Evolutionary conservation across 2,329 filamentous ascomycete genomes (phyloP), one percentile per base, ranked within the genome.

Genomic region (Myriosclerotinia curreyana): DNA sequence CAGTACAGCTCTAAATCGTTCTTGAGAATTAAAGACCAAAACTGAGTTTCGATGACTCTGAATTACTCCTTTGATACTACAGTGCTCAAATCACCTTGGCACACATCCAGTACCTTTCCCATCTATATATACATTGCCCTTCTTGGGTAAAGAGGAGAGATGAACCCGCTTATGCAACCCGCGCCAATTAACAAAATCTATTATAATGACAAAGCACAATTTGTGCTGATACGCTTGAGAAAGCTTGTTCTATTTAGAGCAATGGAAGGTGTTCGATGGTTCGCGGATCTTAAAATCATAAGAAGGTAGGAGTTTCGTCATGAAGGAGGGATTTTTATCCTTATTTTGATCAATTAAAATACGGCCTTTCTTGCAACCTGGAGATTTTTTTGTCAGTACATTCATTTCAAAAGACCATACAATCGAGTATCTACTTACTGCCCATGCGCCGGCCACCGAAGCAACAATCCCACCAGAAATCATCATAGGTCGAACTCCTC

Each of bases 381-480:
- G 49, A 46, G 17, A 42, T 42, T 22, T 65, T 22, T 65, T 74
- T 65, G 68, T 69, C 63, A 69, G 65, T 63, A 59, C 12, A 20
- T 7, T 50, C n/a, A 17, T 2, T 20, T 38, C 1, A 3, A 42
- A 17, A 25, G 15, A 53, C 5, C 22, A 5, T 8, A 9, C 17
- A 22, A 12, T 28, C 31, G 31, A 42, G 2, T 22, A 22, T 38
- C 25, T 49, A 86, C 91, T 79, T 86, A 99, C 94, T 74, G 93
- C 89, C 95, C 96, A 99, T 66, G 81, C 84, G 69, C 90, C 92
- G 63, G 95, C 96, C 68, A 95, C 83, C 50, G 87, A 86, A 61
- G 89, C 95, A 65, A 98, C 93, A 70, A 99, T 88, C 71, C 88
- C 91, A 68, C 92, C 91, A 44, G 93, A 96, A 73, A 98, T 95